A percentile compares a stretch with the other conserved stretches of the same genome.
phyloP scores from a whole-genome alignment of 2,329 filamentous ascomycete species.

The Phyllosticta ampelicida region DNA sequence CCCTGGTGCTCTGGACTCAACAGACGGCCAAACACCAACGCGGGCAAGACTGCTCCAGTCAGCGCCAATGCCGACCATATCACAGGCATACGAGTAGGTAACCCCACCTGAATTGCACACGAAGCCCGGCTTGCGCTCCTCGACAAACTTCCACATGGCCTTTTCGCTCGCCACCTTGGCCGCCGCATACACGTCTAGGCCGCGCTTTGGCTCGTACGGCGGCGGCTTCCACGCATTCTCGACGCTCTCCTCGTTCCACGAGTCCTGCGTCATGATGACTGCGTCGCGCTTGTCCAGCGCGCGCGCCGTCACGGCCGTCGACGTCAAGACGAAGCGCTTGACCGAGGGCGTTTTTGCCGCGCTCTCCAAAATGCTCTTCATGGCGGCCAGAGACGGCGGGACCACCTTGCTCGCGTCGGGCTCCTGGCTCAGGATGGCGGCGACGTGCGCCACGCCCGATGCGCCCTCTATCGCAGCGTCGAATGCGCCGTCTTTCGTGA shows the following conservation, averaged over 20 bases:
- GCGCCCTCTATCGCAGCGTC: neutral
- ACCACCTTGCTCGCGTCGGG: neutral
- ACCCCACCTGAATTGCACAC: conserved; percentile 27
- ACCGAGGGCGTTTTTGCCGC: neutral
- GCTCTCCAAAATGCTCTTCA: neutral
- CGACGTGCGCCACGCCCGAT: neutral
- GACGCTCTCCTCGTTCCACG: neutral
- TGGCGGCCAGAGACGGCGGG: neutral
- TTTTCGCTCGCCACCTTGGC: conserved; percentile 39
- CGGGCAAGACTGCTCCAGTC: neutral
- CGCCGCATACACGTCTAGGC: conserved; percentile 32
- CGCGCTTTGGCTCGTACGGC: conserved; percentile 1
- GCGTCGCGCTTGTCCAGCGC: neutral
- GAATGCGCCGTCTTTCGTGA: neutral
- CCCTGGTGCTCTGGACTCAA: neutral
- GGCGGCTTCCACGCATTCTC: neutral
- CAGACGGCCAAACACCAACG: neutral
- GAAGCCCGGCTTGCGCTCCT: conserved; percentile 34
- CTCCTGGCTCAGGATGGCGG: neutral
- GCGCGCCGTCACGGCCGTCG: neutral
- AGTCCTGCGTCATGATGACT: neutral
- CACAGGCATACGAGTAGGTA: too few relatives aligned
- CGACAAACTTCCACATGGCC: conserved; percentile 36
- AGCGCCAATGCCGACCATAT: neutral
- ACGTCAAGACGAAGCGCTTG: conserved; percentile 3